Percentiles rank a stretch among this genome's conserved stretches.
phyloP scores from a whole-genome alignment of 805 yeast genomes.

The Myxozyma vanderwaltii region DNA sequence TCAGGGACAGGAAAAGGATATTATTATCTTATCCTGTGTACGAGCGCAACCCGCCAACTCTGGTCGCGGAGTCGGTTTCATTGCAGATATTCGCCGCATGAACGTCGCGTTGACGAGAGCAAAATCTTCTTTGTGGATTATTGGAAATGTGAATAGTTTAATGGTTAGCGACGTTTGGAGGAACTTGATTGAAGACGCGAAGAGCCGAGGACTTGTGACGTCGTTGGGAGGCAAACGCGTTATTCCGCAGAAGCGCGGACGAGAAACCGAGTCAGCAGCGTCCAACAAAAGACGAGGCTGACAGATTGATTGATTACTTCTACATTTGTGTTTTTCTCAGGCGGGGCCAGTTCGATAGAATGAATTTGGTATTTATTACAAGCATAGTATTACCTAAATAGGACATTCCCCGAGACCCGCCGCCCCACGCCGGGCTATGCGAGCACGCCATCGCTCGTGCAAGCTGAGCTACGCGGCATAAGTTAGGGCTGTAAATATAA shows the following conservation, averaged over 20 bases:
- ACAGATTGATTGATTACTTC: neutral
- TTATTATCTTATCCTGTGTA: conserved; percentile 92
- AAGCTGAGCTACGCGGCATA: too few relatives aligned
- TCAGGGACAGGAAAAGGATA: conserved; percentile 96
- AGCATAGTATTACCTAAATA: neutral
- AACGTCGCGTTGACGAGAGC: conserved; percentile 97
- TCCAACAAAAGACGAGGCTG: neutral
- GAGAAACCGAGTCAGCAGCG: neutral
- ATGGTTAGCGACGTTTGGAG: conserved; percentile 71
- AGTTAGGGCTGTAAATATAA: too few relatives aligned
- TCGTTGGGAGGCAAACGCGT: conserved; percentile 9
- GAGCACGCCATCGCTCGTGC: conserved; percentile 9
- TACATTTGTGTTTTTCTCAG: too few relatives aligned
- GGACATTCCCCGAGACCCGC: neutral
- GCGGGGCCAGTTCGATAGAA: too few relatives aligned
- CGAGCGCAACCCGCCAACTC: conserved; percentile 73
- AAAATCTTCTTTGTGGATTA: conserved; percentile 83
- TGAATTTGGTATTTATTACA: too few relatives aligned
- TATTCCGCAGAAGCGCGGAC: neutral
- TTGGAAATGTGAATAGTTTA: conserved; percentile 77
- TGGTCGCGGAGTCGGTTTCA: conserved; percentile 98
- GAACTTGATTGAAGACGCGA: conserved; percentile 67
- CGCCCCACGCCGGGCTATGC: conserved; percentile 1
- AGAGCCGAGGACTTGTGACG: conserved; percentile 45
- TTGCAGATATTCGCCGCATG: conserved; percentile 91